Base-by-base conservation (phyloP, 768 basidiomycete species). In the Tylopilus vinaceipallidus region DNA sequence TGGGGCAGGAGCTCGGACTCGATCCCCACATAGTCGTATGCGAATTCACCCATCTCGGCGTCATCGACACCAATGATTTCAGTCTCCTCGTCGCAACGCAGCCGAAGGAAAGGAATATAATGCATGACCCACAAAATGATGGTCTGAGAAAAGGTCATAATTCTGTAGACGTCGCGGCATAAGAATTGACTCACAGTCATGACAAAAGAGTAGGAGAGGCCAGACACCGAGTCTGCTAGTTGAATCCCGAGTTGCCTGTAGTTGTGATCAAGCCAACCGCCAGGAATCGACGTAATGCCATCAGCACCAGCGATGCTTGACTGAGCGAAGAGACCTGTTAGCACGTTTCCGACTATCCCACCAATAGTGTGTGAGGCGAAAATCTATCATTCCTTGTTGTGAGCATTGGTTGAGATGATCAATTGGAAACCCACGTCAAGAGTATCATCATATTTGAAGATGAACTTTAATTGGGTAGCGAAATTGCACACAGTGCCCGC, bases 401-500 rank as follows among this genome's bases (percentile, higher is more conserved):
- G 12, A 49, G 44, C 6, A 45, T 12, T 12, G 4, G 43, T 14
- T 17, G 30, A 30, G n/a, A 8, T 12, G 11, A 42, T 55, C 34
- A n/a, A 1, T 24, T 1, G 6, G 49, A 30, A 6, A 53, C 83
- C 42, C 44, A 88, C 85, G 77, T 92, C 90, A 16, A 92, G 80
- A 13, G 86, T 78, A 63, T 92, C 90, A 52, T 92, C 90, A 57
- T 83, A 90, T 26, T 76, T 74, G 55, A 83, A 73, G 24, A 88
- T 42, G 66, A 88, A 91, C 73, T 98, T 98, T 64, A 98, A 79
- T 59, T 95, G 86, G 4, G 95, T 98, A n/a, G 92, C 90, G 67
- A 91, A 92, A 71, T 98, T 98, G 74, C 91, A 97, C 2, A 84
- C 57, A 0, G 86, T 88, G 16, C 90, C 90, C 0, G 86, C 88